phyloP scores from a whole-genome alignment of 495 filamentous ascomycete species.

The Trichocladium uniseriatum region DNA sequence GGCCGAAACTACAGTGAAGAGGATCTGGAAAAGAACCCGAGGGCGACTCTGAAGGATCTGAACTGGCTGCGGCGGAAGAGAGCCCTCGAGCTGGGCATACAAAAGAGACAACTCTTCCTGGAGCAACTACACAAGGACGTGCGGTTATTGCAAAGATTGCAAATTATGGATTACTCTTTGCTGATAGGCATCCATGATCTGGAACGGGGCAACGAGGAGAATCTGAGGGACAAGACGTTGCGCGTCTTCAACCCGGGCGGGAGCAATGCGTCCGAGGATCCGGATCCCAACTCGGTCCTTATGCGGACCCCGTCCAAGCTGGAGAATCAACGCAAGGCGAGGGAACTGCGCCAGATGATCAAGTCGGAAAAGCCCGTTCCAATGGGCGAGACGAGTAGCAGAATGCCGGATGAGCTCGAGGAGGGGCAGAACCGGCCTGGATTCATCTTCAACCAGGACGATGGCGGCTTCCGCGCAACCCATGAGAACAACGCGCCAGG shows the following conservation, averaged over 20 bases:
- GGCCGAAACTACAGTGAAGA: slow-evolving; percentile 87
- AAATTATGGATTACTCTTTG: slow-evolving; percentile 99
- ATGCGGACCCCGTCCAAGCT: slow-evolving; percentile 91
- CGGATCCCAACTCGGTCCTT: slow-evolving; percentile 50
- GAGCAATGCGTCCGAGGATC: slow-evolving; percentile 44
- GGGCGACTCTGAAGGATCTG: slow-evolving; percentile 90
- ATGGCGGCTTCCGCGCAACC: slow-evolving; percentile 88
- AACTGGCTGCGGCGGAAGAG: slow-evolving; percentile 89
- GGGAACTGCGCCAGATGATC: slow-evolving; percentile 83
- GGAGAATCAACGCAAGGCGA: slow-evolving; percentile 84
- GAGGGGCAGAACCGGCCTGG: slow-evolving; percentile 45
- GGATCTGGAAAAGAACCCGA: slow-evolving; percentile 75
- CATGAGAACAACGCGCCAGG: slow-evolving; percentile 78
- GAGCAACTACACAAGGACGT: slow-evolving; percentile 86
- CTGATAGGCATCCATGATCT: slow-evolving; percentile 91
- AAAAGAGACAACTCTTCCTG: slow-evolving; percentile 77
- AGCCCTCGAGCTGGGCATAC: slow-evolving; percentile 76
- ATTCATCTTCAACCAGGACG: slow-evolving; percentile 79
- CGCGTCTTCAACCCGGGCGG: slow-evolving; percentile 93
- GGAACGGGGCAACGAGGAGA: slow-evolving; percentile 84
- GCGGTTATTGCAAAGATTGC: slow-evolving; percentile 67
- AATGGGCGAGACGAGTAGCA: slow-evolving; percentile 71
- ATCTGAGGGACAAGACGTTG: slow-evolving; percentile 87
- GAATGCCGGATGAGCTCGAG: slow-evolving; percentile 80
- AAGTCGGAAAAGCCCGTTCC: slow-evolving; percentile 87